Base-by-base conservation (phyloP, 805 yeast genomes). In the Saccharomycopsis microspora region DNA sequence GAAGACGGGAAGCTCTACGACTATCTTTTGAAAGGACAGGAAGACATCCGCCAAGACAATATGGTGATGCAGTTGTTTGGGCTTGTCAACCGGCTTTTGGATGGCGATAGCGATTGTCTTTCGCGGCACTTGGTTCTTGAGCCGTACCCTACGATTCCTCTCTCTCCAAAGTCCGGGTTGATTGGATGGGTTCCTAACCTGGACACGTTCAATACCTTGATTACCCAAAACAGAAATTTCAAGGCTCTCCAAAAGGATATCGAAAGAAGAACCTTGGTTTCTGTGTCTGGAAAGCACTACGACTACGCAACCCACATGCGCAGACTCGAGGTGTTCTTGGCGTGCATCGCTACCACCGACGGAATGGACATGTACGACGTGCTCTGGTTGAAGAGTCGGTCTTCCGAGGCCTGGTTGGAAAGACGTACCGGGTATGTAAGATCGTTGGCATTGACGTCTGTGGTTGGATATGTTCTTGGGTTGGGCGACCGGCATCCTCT, bases 401-500 rank as follows among this genome's bases (percentile, higher is more conserved):
- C 96, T 0, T 87, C 97, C 0, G 99, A 93, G 64, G 88, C 96
- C 0, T 93, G 99, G 99, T 70, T 93, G 38, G 97, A 93, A 60
- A 78, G 99, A 57, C 80, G 99, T 62, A 90, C 97, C 0, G 89
- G 95, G 1, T 93, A 93, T 60, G 90, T 97, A 0, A 72, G 98
- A 49, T 93, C 97, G 0, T 70, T 93, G 54, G 98, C 98, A 0
- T 96, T 87, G 4, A 94, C 93, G 97, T 90, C 97, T 0, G 93
- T 93, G 96, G 96, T 84, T 40, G 99, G 99, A 1, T 93, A 93
- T 62, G 90, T 93, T 46, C 70, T 93, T 29, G 99, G 99, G 9
- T 71, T 93, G 27, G 99, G 99, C 52, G 99, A 93, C 63, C 78
- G 99, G 53, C 99, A 93, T 64, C 98, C 98, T 31, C 86, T 97